phyloP scores from a whole-genome alignment of 306 rosid genomes.

The Heteromeles arbutifolia region DNA sequence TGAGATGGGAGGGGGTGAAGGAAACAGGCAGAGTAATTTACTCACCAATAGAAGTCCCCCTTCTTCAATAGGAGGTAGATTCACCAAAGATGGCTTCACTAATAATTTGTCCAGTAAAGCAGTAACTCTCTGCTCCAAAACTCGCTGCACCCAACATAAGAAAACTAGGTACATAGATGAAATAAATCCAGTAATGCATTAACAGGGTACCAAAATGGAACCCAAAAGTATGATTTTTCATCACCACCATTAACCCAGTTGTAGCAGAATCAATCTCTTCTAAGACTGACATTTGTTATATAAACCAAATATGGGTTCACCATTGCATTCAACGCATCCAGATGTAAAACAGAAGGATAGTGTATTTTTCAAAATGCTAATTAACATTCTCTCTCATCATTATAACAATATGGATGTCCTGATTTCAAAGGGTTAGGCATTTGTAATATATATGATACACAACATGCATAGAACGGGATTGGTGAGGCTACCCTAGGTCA shows the following conservation, averaged over 20 bases:
- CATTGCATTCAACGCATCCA: background rate
- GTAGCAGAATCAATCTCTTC: background rate
- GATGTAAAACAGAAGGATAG: background rate
- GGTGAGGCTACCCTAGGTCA: background rate
- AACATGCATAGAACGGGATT: background rate
- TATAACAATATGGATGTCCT: background rate
- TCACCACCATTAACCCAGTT: background rate
- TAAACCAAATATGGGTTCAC: background rate
- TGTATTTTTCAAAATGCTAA: background rate
- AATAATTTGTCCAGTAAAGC: conserved; percentile 84
- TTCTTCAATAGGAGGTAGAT: conserved; percentile 87
- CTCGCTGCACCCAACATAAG: conserved; percentile 59
- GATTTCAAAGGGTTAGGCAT: background rate
- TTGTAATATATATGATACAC: background rate
- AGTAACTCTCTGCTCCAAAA: conserved; percentile 88
- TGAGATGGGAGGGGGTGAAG: background rate
- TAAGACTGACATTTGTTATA: background rate
- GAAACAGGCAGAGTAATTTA: conserved; percentile 20
- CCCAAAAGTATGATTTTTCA: background rate
- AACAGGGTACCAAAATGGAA: background rate
- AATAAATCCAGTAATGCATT: background rate
- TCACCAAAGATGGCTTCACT: conserved; percentile 85
- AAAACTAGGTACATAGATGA: background rate
- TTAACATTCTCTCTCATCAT: background rate
- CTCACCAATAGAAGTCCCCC: conserved; percentile 94